Conservation (phyloP, 2,329 filamentous ascomycete species). For the Ilyonectria sp. region DNA sequence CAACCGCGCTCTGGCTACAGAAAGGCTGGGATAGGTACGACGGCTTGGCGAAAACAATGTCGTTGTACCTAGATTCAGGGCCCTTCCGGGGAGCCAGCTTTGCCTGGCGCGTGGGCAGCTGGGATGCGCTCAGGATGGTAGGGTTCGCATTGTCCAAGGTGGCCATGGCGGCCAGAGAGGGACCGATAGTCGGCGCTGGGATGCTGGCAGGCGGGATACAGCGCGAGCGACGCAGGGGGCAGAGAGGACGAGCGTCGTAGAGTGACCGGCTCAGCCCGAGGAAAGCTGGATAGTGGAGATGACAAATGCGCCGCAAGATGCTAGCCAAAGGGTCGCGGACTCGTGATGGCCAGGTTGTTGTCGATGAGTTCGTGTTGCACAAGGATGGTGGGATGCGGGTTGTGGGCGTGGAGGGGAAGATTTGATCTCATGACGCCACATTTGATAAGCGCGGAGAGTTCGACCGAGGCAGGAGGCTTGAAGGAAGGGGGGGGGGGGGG, state of each 20-base stretch:
- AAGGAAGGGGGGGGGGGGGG: too few relatives aligned
- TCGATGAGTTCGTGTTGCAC: constrained; percentile 33
- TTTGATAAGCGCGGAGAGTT: constrained; percentile 35
- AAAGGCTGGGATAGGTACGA: constrained; percentile 60
- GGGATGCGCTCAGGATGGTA: constrained; percentile 88
- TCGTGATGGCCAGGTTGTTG: constrained; percentile 33
- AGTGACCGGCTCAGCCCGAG: constrained; percentile 18
- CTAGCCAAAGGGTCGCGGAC: constrained; percentile 29
- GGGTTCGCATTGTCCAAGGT: constrained; percentile 87
- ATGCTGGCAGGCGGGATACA: constrained; percentile 15
- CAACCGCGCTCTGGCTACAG: constrained; percentile 53
- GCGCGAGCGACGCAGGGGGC: constrained; percentile 24
- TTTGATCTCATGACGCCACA: constrained; percentile 43
- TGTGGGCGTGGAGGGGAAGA: constrained; percentile 42
- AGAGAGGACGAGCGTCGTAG: constrained; percentile 13
- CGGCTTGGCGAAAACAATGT: constrained; percentile 63
- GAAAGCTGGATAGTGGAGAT: constrained; percentile 42
- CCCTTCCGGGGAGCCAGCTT: constrained; percentile 63
- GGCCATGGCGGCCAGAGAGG: constrained; percentile 42
- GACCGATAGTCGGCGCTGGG: constrained; percentile 33
- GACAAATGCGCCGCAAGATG: constrained; percentile 30
- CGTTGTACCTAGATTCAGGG: constrained; percentile 63
- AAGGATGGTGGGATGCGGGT: constrained; percentile 32
- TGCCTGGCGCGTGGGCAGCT: constrained; percentile 84
- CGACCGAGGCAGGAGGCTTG: background rate